Percentiles rank a stretch among this genome's conserved stretches.
Conservation (phyloP, 2,329 filamentous ascomycete species). For the Corniculantispora saksenae region DNA sequence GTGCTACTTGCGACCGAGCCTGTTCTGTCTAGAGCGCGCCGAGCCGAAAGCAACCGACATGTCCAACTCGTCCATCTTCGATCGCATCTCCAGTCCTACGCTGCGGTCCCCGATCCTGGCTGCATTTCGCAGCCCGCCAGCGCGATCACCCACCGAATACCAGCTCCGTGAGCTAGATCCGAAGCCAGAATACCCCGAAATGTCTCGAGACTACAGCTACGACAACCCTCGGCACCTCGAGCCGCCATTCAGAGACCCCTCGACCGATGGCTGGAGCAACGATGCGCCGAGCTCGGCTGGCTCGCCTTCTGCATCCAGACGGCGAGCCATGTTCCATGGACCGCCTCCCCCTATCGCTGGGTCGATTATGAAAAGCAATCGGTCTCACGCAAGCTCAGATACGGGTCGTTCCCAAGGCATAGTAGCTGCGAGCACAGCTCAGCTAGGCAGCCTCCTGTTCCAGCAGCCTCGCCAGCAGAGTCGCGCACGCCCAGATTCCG, state of each 20-base stretch:
- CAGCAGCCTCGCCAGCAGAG: slow-evolving; percentile 33
- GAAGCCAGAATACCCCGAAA: slow-evolving; percentile 28
- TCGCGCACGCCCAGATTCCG: slow-evolving; percentile 40
- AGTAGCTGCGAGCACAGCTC: slow-evolving; percentile 26
- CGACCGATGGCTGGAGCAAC: slow-evolving; percentile 25
- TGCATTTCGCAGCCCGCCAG: slow-evolving; percentile 26
- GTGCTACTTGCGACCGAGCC: neutral
- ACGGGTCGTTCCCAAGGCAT: slow-evolving; percentile 22
- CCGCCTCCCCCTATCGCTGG: slow-evolving; percentile 53
- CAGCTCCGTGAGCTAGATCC: slow-evolving; percentile 43
- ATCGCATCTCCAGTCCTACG: slow-evolving; percentile 21
- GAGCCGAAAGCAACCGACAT: slow-evolving; percentile 5
- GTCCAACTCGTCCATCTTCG: slow-evolving; percentile 17
- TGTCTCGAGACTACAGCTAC: slow-evolving; percentile 12
- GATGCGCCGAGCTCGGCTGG: slow-evolving; percentile 29
- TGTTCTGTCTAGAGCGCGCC: neutral
- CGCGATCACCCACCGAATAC: slow-evolving; percentile 36
- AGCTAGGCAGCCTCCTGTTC: slow-evolving; percentile 39
- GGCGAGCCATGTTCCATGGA: slow-evolving; percentile 45
- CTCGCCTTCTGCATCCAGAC: slow-evolving; percentile 35
- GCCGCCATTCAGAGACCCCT: slow-evolving; percentile 23
- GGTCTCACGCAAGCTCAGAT: slow-evolving; percentile 20
- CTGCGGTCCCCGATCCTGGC: slow-evolving; percentile 30
- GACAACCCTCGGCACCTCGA: neutral
- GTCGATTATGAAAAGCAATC: slow-evolving; percentile 39